phyloP scores from a whole-genome alignment of 2,329 filamentous ascomycete genomes.

The Sarocladiaceae sp. region DNA sequence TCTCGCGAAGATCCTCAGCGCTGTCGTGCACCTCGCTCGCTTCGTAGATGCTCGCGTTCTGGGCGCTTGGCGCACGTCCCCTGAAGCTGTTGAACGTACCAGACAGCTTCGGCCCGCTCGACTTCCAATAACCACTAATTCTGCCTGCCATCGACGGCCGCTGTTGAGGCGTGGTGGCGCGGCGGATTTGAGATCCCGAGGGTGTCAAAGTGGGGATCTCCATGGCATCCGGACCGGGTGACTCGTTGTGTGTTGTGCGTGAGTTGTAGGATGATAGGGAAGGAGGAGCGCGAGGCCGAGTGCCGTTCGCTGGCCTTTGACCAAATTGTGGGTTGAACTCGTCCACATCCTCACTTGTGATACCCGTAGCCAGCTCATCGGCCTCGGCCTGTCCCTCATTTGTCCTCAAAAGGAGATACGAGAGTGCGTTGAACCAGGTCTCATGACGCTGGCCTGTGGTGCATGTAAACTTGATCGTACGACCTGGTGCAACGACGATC shows the following conservation, averaged over 20 bases:
- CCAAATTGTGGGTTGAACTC: constrained; percentile 74
- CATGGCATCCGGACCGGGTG: constrained; percentile 45
- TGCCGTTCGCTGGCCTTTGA: constrained; percentile 23
- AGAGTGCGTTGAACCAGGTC: constrained; percentile 97
- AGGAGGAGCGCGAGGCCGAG: constrained; percentile 46
- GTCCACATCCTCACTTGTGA: constrained; percentile 57
- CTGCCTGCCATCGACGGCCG: constrained; percentile 39
- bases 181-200: constrained; percentile 34
- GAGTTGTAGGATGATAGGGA: constrained; percentile 80
- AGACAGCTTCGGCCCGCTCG: constrained; percentile 34
- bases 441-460: constrained; percentile 91
- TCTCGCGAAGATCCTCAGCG: constrained; percentile 73
- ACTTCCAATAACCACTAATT: constrained; percentile 54
- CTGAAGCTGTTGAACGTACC: constrained; percentile 49
- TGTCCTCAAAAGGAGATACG: constrained; percentile 80
- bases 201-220: constrained; percentile 52
- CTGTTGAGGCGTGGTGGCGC: constrained; percentile 17
- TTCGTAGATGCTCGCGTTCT: constrained; percentile 48
- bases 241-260: constrained; percentile 60
- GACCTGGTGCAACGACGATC: constrained; percentile 80
- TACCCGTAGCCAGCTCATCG: constrained; percentile 50
- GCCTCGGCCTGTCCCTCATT: constrained; percentile 57
- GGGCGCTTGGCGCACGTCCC: constrained; percentile 41
- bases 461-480: constrained; percentile 89
- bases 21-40: constrained; percentile 64